Base-by-base conservation (phyloP, 768 basidiomycete genomes). In the Phanerochaete carnosa region DNA sequence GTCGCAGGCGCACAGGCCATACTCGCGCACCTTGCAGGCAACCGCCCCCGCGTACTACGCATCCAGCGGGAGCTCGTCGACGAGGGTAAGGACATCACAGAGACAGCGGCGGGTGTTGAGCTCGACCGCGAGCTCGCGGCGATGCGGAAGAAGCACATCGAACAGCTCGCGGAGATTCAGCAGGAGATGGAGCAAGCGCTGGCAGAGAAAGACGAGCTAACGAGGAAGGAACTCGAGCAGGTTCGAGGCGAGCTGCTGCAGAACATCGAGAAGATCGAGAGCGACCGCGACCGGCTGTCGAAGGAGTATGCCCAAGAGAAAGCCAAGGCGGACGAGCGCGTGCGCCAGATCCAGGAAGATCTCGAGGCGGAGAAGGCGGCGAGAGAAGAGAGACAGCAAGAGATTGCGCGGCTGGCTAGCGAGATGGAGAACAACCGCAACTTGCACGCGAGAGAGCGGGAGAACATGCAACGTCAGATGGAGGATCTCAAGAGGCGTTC, bases 61-160 rank as follows among this genome's bases (percentile, higher is more conserved):
- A 84, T 87, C 53, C 86, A 86, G 63, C 70, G 74, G 28, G 85
- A 88, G 66, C 72, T 86, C 15, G 81, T 86, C 5, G 79, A 79
- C 59, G 72, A 80, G 62, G 73, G 73, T 35, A 77, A 77, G 53
- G 74, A 79, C 46, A 77, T 86, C 16, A 72, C 78, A 1, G 73
- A 85, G 49, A 86, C 86, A 2, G 71, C 74, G 3, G 86, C 84
- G 1, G 84, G 84, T 0, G 74, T 71, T 16, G 85, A 83, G 65
- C 74, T 87, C 37, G 55, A 56, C 37, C 25, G 29, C 19, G 83
- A 83, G 39, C 66, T 84, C 2, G 74, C 76, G 58, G 78, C 78
- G 60, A 80, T 82, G 69, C 74, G 77, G 28, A 67, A 76, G 57
- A 73, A 76, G 35, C 79, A 82, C 62, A 72, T 28, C 23, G 77